Conservation (phyloP, 2,329 filamentous ascomycete genomes). For the Chaetomiaceae sp. region DNA sequence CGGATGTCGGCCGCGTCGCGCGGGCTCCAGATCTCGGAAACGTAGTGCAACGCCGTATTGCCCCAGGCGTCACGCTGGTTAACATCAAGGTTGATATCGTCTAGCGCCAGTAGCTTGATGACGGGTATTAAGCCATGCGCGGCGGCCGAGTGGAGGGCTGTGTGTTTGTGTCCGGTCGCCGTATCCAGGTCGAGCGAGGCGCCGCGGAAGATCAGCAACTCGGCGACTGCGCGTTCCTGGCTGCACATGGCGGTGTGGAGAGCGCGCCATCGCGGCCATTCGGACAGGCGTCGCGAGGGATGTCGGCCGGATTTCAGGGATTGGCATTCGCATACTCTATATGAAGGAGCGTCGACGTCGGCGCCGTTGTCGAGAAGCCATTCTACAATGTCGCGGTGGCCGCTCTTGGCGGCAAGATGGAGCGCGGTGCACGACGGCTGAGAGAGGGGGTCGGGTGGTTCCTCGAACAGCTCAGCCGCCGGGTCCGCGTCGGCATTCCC, state of each 20-base stretch:
- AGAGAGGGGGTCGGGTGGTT: neutral
- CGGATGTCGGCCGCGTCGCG: slow-evolving; percentile 22
- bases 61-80: slow-evolving; percentile 24
- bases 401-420: slow-evolving; percentile 25
- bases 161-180: slow-evolving; percentile 16
- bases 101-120: slow-evolving; percentile 26
- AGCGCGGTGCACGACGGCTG: slow-evolving; percentile 20
- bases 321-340: slow-evolving; percentile 23
- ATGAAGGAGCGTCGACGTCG: slow-evolving; percentile 41
- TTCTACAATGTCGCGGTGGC: slow-evolving; percentile 23
- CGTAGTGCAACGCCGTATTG: slow-evolving; percentile 27
- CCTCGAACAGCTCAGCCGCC: slow-evolving; percentile 2
- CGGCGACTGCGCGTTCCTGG: slow-evolving; percentile 21
- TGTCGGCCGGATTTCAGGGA: slow-evolving; percentile 18
- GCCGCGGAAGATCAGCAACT: slow-evolving; percentile 26
- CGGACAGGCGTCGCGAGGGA: slow-evolving; percentile 10
- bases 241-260: slow-evolving; percentile 27
- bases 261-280: slow-evolving; percentile 24
- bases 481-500: slow-evolving; percentile 12
- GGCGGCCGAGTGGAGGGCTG: slow-evolving; percentile 27
- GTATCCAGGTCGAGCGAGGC: slow-evolving; percentile 21
- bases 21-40: slow-evolving; percentile 20
- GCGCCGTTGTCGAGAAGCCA: slow-evolving; percentile 40
- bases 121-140: slow-evolving; percentile 23
- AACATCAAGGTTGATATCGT: slow-evolving; percentile 22